Evolutionary conservation across 2,329 filamentous ascomycete genomes (phyloP), one percentile per base, ranked within the genome.

Genomic region (Aspergillus sergii): DNA sequence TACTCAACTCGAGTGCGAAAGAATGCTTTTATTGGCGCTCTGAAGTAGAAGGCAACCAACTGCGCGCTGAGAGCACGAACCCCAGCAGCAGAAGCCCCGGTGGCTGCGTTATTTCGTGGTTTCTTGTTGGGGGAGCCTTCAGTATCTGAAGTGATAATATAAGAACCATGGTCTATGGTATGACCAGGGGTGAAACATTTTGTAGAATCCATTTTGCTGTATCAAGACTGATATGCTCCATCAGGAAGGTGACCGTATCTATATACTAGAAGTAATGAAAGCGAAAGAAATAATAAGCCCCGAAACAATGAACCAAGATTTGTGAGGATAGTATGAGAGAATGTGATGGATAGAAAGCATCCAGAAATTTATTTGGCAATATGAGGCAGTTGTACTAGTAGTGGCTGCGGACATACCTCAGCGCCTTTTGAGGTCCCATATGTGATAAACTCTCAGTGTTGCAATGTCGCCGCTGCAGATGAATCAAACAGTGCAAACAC

Each of bases 1-100:
- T 93, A 97, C 81, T 97, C 94, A 67, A 97, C 93, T 63, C 94
- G 84, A 1, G 92, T 94, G 65, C 92, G 88, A 79, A 97, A 96
- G 76, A 97, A 97, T 19, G 93, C 91, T 79, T 97, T 97, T 59
- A 93, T 91, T 0, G 94, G 94, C 0, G 93, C 92, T 61, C 93
- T 86, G 75, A 97, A 97, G 80, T 96, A 97, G 72, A 97, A 97
- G 28, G 93, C 90, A 60, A 97, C 86, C 71, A 93, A 84, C 74
- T 96, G 91, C 9, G 92, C 91, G 70, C 90, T 94, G 66, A 97
- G 78, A 32, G 93, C 94, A 54, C 94, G 90, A 66, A 93, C 91
- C 46, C 92, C 88, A 26, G 93, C 93, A 5, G 93, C 93, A 26
- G 92, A 93, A n/a, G 92, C 91, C 55, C 91, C 93, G 19, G 87